Conservation (phyloP, 257 asterid genomes). For the Anisodus tanguticus region DNA sequence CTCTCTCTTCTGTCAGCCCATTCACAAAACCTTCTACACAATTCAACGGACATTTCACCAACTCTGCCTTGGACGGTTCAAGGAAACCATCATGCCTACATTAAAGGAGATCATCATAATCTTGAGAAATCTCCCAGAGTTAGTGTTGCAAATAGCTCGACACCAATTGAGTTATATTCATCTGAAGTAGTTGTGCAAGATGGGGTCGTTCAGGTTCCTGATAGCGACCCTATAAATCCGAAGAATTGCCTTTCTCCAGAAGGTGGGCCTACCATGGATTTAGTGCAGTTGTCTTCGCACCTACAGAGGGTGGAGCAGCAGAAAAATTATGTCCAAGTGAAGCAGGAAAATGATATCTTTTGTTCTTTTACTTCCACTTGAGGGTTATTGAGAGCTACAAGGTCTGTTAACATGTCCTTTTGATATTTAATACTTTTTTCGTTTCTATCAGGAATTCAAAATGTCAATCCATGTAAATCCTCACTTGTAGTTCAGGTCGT, state of each 20-base stretch:
- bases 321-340: slow-evolving; percentile 47
- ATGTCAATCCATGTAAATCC: slow-evolving; percentile 17
- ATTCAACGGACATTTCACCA: slow-evolving; percentile 35
- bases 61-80: slow-evolving; percentile 31
- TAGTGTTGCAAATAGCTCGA: background rate
- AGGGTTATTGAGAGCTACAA: slow-evolving; percentile 27
- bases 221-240: background rate
- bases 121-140: slow-evolving; percentile 25
- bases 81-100: slow-evolving; percentile 30
- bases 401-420: background rate
- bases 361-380: slow-evolving; percentile 36
- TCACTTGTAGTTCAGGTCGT: background rate
- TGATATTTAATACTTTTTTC: background rate
- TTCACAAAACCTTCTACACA: slow-evolving; percentile 38
- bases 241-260: slow-evolving; percentile 31
- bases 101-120: slow-evolving; percentile 25
- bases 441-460: background rate
- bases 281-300: slow-evolving; percentile 62
- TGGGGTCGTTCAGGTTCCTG: slow-evolving; percentile 21
- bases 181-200: slow-evolving; percentile 25
- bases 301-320: slow-evolving; percentile 65
- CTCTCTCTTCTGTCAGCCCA: slow-evolving; percentile 88
- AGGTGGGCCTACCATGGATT: slow-evolving; percentile 45
- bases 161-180: slow-evolving; percentile 11
- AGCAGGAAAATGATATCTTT: slow-evolving; percentile 47